Conservation (phyloP, 1,284 basidiomycete species). For the Tremellales sp. region DNA sequence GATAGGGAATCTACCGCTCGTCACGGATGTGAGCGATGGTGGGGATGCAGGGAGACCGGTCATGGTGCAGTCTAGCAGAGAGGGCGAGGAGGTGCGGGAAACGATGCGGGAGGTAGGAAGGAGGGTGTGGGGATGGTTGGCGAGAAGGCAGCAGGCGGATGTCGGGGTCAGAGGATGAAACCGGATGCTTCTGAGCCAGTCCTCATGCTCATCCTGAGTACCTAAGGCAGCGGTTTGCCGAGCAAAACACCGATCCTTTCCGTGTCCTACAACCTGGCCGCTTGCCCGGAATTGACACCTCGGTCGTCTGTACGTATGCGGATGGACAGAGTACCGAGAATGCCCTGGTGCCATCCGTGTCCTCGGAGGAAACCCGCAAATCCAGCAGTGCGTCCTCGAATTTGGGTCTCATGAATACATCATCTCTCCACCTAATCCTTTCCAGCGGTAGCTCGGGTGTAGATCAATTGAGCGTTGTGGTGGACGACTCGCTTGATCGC, state of each 20-base stretch:
- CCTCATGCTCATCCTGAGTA: not conserved
- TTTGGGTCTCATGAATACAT: too few species aligned
- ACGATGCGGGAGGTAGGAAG: slow-evolving; percentile 36
- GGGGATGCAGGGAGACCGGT: slow-evolving; percentile 67
- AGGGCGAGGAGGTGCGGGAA: slow-evolving; percentile 36
- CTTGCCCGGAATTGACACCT: too few species aligned
- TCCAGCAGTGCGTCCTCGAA: too few species aligned
- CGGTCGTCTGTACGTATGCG: too few species aligned
- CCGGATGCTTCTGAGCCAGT: not conserved
- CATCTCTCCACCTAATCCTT: slow-evolving; percentile 33
- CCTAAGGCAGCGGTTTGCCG: too few species aligned
- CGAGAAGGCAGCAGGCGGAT: slow-evolving; percentile 6
- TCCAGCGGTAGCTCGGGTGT: slow-evolving; percentile 49
- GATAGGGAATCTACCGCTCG: slow-evolving; percentile 67
- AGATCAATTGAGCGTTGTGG: slow-evolving; percentile 90
- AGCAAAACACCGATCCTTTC: too few species aligned
- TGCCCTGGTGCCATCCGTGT: too few species aligned
- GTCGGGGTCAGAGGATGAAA: slow-evolving; percentile 26
- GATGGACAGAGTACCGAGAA: too few species aligned
- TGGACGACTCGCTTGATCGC: slow-evolving; percentile 96
- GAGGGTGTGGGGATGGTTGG: slow-evolving; percentile 41
- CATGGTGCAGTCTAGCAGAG: slow-evolving; percentile 43
- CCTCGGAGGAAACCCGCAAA: too few species aligned
- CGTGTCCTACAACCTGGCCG: slow-evolving; percentile 18
- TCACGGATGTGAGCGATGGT: slow-evolving; percentile 67